Evolutionary conservation across 106 monocot species (phyloP).

Genomic region (Chionographis japonica): DNA sequence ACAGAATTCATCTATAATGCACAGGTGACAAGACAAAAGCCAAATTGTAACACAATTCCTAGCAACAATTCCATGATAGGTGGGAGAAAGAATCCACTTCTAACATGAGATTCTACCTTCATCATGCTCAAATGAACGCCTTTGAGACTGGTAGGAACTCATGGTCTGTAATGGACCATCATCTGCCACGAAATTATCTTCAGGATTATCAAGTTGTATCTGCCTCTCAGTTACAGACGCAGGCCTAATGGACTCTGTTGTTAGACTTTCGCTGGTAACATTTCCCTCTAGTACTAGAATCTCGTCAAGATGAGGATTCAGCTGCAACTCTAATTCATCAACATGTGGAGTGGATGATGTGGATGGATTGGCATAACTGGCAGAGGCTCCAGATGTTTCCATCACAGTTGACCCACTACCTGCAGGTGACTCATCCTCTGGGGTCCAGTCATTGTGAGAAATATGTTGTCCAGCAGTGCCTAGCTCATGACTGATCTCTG

Average conservation of each 20-base stretch:
- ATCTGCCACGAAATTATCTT: conserved; percentile 18
- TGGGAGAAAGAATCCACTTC: not conserved
- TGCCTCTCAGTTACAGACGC: conserved; percentile 35
- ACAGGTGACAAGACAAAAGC: too few relatives aligned
- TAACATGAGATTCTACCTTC: conserved; percentile 45
- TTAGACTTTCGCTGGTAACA: conserved; percentile 19
- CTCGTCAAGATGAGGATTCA: conserved; percentile 33
- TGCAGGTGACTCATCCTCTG: conserved; percentile 26
- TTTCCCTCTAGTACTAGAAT: conserved; percentile 14
- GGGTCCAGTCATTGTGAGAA: conserved; percentile 44
- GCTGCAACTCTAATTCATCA: conserved; percentile 35
- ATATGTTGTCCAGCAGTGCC: conserved; percentile 17
- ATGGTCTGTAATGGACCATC: conserved; percentile 28
- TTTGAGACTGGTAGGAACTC: conserved; percentile 40
- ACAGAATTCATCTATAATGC: too few relatives aligned
- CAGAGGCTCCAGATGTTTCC: conserved; percentile 27
- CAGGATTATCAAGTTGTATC: conserved; percentile 26
- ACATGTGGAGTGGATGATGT: conserved; percentile 22
- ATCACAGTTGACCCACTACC: conserved; percentile 11
- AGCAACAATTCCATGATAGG: not conserved
- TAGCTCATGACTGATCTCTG: conserved; percentile 28
- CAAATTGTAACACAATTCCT: not conserved
- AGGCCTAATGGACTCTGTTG: conserved; percentile 24
- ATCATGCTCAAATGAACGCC: conserved; percentile 44
- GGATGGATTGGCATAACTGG: conserved; percentile 22